These are phyloP conservation scores for Phoma sp. DNA, from an alignment of 2,329 filamentous ascomycete genomes.

Conservation along the genomic window DNA sequence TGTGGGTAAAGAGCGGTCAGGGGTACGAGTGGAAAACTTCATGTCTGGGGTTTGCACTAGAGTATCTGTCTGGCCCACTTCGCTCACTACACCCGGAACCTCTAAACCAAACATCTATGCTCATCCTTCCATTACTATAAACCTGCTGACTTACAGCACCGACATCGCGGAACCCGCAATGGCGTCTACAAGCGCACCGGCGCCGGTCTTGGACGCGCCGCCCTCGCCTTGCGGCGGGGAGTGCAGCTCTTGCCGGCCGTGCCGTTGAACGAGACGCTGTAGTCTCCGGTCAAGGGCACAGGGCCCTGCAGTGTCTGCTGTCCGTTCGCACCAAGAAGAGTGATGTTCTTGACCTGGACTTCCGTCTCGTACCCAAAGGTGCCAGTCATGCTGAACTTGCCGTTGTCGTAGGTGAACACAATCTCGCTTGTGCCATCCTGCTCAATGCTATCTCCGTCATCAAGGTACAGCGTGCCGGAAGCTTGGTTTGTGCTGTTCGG, in stretches of 20 bases:
- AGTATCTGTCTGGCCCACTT: constrained; percentile 1
- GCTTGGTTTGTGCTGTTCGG: constrained; percentile 70
- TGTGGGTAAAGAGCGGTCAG: not conserved
- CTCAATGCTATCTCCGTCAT: constrained; percentile 74
- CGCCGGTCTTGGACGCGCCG: not conserved
- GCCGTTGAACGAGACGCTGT: constrained; percentile 21
- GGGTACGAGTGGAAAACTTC: not conserved
- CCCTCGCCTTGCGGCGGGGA: constrained; percentile 19
- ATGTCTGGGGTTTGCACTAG: not conserved
- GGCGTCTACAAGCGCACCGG: constrained; percentile 11
- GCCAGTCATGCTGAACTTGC: constrained; percentile 61
- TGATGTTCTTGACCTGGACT: constrained; percentile 36
- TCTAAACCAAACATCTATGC: not conserved
- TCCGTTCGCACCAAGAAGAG: constrained; percentile 33
- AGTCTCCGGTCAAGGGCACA: constrained; percentile 37
- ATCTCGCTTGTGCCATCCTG: constrained; percentile 65
- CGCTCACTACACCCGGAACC: not conserved
- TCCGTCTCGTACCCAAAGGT: constrained; percentile 59
- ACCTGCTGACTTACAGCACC: not conserved
- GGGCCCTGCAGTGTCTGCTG: constrained; percentile 63
- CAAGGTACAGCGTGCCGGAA: constrained; percentile 73
- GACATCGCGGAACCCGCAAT: constrained; percentile 3
- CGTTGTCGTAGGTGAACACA: constrained; percentile 65
- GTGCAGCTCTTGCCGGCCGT: constrained; percentile 1
- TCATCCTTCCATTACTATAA: not conserved